Evolutionary conservation across 2,329 filamentous ascomycete genomes (phyloP).

Genomic region (Dryadomyces quercivorus): DNA sequence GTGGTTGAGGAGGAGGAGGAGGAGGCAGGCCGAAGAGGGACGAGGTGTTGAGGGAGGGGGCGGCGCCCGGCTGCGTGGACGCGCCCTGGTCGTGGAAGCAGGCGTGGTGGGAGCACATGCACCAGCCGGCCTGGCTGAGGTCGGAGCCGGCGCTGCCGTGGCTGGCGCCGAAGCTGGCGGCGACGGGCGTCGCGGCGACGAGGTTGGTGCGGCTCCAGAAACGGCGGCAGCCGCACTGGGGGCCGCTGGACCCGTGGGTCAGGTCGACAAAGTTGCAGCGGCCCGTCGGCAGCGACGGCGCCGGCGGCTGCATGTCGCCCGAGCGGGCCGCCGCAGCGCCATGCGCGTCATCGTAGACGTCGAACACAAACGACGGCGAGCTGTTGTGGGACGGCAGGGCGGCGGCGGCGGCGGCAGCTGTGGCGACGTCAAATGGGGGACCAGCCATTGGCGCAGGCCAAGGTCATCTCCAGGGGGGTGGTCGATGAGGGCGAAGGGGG

Average conservation of each 20-base stretch:
- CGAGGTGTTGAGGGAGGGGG: slow-evolving; percentile 6
- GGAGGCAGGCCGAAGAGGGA: not conserved
- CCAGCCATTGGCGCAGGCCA: slow-evolving; percentile 35
- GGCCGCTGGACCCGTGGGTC: slow-evolving; percentile 35
- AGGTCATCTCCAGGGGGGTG: slow-evolving; percentile 8
- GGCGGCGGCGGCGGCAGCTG: slow-evolving; percentile 24
- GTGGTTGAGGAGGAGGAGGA: not conserved
- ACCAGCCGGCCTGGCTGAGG: slow-evolving; percentile 31
- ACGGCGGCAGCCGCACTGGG: slow-evolving; percentile 46
- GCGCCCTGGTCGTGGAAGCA: slow-evolving; percentile 39
- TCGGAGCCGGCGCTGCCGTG: slow-evolving; percentile 15
- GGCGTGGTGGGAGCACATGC: slow-evolving; percentile 52
- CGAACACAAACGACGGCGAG: slow-evolving; percentile 32
- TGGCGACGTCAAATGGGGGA: slow-evolving; percentile 32
- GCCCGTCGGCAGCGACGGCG: slow-evolving; percentile 33
- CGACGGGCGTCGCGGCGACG: slow-evolving; percentile 8
- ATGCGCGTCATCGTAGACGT: slow-evolving; percentile 39
- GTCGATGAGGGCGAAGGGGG: not conserved
- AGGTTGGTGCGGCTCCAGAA: slow-evolving; percentile 39
- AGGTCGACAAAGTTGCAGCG: slow-evolving; percentile 47
- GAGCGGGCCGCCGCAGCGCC: not conserved
- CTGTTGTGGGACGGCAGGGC: slow-evolving; percentile 11
- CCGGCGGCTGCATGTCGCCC: slow-evolving; percentile 5
- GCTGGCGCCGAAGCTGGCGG: slow-evolving; percentile 13
- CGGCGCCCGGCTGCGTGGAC: slow-evolving; percentile 4